phyloP scores from a whole-genome alignment of 106 monocot genomes.

The Dioscorea dumetorum region DNA sequence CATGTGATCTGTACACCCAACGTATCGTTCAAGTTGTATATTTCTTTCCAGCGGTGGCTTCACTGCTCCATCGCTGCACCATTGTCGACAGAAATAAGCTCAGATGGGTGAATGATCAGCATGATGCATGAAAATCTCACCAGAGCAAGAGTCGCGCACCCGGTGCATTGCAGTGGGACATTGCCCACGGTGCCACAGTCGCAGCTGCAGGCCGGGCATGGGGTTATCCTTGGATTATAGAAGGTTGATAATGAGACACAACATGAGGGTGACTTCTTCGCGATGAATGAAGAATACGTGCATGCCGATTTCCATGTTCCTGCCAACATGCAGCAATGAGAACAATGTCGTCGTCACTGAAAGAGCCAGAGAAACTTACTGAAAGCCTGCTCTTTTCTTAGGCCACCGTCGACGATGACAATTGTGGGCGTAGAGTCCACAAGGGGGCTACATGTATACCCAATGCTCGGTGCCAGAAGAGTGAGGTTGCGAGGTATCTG shows the following conservation, averaged over 20 bases:
- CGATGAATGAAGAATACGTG: constrained; percentile 16
- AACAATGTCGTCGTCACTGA: neutral
- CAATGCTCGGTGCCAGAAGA: neutral
- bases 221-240: constrained; percentile 18
- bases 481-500: neutral
- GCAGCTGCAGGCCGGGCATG: constrained; percentile 19
- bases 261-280: neutral
- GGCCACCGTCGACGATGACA: neutral
- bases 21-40: too few relatives aligned
- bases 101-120: too few relatives aligned
- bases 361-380: neutral
- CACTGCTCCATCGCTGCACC: constrained; percentile 1
- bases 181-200: neutral
- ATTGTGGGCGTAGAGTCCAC: neutral
- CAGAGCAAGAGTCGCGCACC: neutral
- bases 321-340: neutral
- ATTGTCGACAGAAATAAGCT: too few relatives aligned
- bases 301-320: constrained; percentile 25
- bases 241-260: constrained; percentile 23
- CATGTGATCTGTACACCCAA: constrained; percentile 15
- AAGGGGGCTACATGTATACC: constrained; percentile 1
- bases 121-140: too few relatives aligned
- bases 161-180: neutral
- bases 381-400: constrained; percentile 5
- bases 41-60: neutral